phyloP scores from a whole-genome alignment of 805 yeast species.

The Starmerella khaoyaiensis region DNA sequence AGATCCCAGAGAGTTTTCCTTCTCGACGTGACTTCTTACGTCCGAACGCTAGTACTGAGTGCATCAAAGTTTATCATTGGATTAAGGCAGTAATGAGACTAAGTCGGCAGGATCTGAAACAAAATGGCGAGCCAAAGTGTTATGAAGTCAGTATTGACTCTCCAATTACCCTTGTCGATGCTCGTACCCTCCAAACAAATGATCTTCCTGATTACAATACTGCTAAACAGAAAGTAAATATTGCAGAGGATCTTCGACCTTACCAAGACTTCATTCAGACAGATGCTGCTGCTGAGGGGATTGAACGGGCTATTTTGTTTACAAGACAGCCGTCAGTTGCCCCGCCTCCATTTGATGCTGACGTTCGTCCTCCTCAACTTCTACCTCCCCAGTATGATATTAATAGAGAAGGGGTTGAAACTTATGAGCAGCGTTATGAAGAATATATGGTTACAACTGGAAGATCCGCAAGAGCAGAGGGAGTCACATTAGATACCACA shows the following conservation, averaged over 20 bases:
- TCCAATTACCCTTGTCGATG: conserved; percentile 72
- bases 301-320: conserved; percentile 39
- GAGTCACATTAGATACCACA: neutral
- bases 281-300: neutral
- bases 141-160: conserved; percentile 92
- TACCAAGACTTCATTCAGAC: conserved; percentile 20
- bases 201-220: conserved; percentile 29
- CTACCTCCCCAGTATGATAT: conserved; percentile 24
- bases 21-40: conserved; percentile 45
- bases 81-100: conserved; percentile 75
- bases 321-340: conserved; percentile 43
- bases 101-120: conserved; percentile 44
- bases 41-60: conserved; percentile 72
- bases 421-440: conserved; percentile 19
- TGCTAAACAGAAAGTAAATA: neutral
- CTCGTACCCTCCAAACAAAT: conserved; percentile 34
- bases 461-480: neutral
- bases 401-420: conserved; percentile 8
- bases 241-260: conserved; percentile 15
- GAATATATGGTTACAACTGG: conserved; percentile 10
- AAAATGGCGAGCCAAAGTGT: conserved; percentile 56
- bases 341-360: conserved; percentile 53
- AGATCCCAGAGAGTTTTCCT: conserved; percentile 57
- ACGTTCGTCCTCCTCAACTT: conserved; percentile 30
- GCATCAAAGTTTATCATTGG: conserved; percentile 90